A percentile compares a stretch with the other conserved stretches of the same genome.
These are phyloP conservation scores for Botryosphaeria dothidea DNA, from an alignment of 2,329 filamentous ascomycete genomes.

Conservation along the genomic window DNA sequence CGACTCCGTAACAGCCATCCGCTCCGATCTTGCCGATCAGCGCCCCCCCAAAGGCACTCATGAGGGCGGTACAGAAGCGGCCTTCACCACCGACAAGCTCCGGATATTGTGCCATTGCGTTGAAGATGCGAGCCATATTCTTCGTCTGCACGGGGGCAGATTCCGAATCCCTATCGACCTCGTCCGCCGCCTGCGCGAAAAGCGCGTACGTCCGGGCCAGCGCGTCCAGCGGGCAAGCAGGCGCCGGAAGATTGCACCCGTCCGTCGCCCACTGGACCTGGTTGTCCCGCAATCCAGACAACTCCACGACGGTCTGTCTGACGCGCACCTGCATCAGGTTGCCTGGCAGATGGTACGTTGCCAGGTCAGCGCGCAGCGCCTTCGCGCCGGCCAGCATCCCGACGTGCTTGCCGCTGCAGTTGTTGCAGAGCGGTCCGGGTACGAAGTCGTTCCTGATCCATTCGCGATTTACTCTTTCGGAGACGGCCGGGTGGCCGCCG, in stretches of 20 bases:
- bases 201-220: conserved; percentile 40
- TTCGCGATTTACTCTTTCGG: conserved; percentile 31
- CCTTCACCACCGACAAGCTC: conserved; percentile 49
- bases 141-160: conserved; percentile 20
- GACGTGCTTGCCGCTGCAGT: conserved; percentile 53
- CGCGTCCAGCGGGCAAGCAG: conserved; percentile 41
- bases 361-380: conserved; percentile 32
- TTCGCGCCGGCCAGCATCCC: conserved; percentile 49
- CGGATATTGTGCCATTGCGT: conserved; percentile 46
- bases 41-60: conserved; percentile 39
- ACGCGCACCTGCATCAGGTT: conserved; percentile 38
- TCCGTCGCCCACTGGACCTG: conserved; percentile 46
- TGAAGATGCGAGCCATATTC: conserved; percentile 39
- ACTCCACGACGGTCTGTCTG: conserved; percentile 26
- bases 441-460: conserved; percentile 44
- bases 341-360: conserved; percentile 35
- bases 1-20: conserved; percentile 52
- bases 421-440: conserved; percentile 44
- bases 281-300: conserved; percentile 30
- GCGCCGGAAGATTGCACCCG: conserved; percentile 52
- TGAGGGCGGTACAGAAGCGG: conserved; percentile 51
- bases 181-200: conserved; percentile 38
- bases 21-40: conserved; percentile 53
- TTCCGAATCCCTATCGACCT: conserved; percentile 15
- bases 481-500: conserved; percentile 40